These are phyloP conservation scores for Thecaphora thlaspeos DNA, from an alignment of 1,284 basidiomycete species.

Conservation along the genomic window DNA sequence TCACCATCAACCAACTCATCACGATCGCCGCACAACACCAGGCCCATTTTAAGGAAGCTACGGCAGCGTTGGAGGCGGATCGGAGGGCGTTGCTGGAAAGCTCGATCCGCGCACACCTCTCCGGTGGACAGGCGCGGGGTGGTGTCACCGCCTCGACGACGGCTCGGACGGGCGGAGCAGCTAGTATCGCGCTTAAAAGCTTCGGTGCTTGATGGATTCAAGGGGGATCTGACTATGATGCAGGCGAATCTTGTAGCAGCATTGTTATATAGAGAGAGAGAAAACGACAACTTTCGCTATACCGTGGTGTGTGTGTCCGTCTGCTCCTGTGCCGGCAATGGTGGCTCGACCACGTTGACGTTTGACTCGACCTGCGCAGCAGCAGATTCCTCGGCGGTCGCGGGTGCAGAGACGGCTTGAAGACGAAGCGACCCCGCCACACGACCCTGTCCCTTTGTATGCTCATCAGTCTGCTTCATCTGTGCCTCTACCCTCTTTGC, in stretches of 20 bases:
- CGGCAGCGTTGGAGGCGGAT: constrained; percentile 67
- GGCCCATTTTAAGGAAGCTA: constrained; percentile 80
- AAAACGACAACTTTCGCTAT: too few species aligned
- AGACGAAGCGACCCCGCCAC: too few species aligned
- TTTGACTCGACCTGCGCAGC: too few species aligned
- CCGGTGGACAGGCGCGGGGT: not conserved
- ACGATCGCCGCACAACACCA: constrained; percentile 74
- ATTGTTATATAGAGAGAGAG: too few species aligned
- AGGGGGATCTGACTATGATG: too few species aligned
- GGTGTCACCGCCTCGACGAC: not conserved
- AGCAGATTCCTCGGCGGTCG: too few species aligned
- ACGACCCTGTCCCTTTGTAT: not conserved
- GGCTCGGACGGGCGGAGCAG: not conserved
- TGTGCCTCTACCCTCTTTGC: constrained; percentile 7
- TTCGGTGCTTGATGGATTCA: constrained; percentile 17
- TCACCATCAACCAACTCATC: constrained; percentile 74
- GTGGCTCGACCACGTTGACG: too few species aligned
- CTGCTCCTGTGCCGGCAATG: too few species aligned
- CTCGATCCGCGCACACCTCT: constrained; percentile 62
- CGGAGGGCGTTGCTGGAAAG: constrained; percentile 71
- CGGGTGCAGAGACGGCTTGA: too few species aligned
- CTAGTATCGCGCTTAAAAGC: constrained; percentile 33
- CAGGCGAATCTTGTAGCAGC: too few species aligned
- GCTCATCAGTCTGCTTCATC: not conserved
- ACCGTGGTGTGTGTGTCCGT: too few species aligned